Percentiles rank a stretch among this genome's conserved stretches.
Conservation (phyloP, 73 alveolate species). For the Uronychia binucleata region DNA sequence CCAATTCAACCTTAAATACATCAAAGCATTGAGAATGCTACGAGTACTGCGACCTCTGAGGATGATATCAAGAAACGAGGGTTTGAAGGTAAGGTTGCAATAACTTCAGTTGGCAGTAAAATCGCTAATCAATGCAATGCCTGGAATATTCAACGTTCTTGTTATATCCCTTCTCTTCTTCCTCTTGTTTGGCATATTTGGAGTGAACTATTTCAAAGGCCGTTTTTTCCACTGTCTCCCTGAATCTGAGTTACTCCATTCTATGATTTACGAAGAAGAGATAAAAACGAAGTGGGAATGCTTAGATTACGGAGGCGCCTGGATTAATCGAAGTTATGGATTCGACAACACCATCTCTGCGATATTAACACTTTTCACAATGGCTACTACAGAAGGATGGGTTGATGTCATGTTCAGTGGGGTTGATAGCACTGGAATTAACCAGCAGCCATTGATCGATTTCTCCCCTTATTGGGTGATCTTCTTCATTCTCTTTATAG, state of each 20-base stretch:
- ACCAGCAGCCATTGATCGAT: constrained; percentile 2
- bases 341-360: constrained; percentile 63
- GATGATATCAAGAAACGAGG: constrained; percentile 81
- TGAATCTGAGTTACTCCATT: not conserved
- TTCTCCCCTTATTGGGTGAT: not conserved
- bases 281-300: constrained; percentile 23
- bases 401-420: constrained; percentile 62
- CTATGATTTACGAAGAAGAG: not conserved
- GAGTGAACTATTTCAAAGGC: constrained; percentile 69
- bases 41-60: constrained; percentile 94
- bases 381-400: constrained; percentile 74
- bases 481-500: not conserved
- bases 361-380: constrained; percentile 47
- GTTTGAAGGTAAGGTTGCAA: constrained; percentile 34
- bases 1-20: constrained; percentile 10
- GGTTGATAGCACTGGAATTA: constrained; percentile 57
- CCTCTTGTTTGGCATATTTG: constrained; percentile 68
- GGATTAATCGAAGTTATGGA: constrained; percentile 54
- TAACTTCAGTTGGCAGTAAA: constrained; percentile 42
- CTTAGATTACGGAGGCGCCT: constrained; percentile 47
- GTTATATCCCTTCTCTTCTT: constrained; percentile 53
- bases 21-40: constrained; percentile 87
- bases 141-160: constrained; percentile 52
- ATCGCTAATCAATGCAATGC: constrained; percentile 58
- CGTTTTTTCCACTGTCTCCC: constrained; percentile 46